A percentile compares a stretch with the other conserved stretches of the same genome.
Conservation (phyloP, 176 grass and related monocot genomes). For the Phoenix roebelenii region DNA sequence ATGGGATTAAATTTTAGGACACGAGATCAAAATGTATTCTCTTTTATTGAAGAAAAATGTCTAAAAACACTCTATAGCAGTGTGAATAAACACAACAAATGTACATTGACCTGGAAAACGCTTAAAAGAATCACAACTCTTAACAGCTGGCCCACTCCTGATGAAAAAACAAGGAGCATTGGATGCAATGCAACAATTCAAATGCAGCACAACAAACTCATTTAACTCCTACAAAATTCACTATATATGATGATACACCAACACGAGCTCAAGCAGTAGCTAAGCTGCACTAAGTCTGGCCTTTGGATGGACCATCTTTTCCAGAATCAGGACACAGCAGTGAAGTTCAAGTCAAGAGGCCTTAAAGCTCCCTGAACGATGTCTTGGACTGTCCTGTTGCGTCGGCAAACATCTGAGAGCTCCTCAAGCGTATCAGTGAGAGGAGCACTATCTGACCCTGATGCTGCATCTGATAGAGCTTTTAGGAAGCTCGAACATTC, state of each 20-base stretch:
- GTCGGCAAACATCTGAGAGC: conserved; percentile 82
- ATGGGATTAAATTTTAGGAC: too few species aligned
- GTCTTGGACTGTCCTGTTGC: conserved; percentile 81
- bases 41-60: too few species aligned
- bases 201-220: conserved; percentile 9
- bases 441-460: conserved; percentile 39
- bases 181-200: conserved; percentile 36
- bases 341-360: conserved; percentile 70
- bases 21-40: too few species aligned
- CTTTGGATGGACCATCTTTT: conserved; percentile 2
- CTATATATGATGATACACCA: conserved; percentile 14
- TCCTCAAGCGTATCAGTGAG: conserved; percentile 52
- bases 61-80: too few species aligned
- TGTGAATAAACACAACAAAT: too few species aligned
- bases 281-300: conserved; percentile 1
- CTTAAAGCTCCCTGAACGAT: conserved; percentile 81
- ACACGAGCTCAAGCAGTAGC: conserved; percentile 5
- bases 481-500: conserved; percentile 64
- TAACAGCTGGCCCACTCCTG: not conserved
- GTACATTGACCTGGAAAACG: too few species aligned
- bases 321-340: conserved; percentile 16
- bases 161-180: conserved; percentile 3
- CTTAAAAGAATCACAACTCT: not conserved
- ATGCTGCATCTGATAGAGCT: conserved; percentile 71
- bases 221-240: conserved; percentile 1